Conservation (phyloP, 1,284 basidiomycete genomes). For the Puccinia horiana region DNA sequence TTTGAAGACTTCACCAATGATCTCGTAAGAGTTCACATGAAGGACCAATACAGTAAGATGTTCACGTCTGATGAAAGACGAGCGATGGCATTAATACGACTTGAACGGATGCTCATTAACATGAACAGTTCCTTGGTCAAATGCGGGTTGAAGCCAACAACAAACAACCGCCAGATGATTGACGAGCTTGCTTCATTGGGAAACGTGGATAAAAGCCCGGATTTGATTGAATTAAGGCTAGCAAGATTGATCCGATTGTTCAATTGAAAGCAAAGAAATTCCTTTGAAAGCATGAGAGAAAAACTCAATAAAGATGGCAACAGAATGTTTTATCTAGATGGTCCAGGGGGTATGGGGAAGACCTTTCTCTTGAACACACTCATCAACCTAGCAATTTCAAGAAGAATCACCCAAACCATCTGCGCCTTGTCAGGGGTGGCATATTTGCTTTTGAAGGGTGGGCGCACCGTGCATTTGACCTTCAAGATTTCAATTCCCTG, state of each 20-base stretch:
- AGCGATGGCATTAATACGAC: no score
- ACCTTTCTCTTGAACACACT: conserved; percentile 63
- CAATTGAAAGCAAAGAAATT: background rate
- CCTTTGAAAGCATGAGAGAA: background rate
- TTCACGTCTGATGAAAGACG: no score
- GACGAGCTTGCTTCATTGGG: no score
- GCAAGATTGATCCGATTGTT: background rate
- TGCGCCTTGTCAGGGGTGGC: conserved; percentile 64
- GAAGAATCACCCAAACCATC: conserved; percentile 58
- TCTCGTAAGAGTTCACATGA: no score
- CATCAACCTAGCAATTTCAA: conserved; percentile 55
- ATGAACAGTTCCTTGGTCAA: no score
- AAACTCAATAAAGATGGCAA: background rate
- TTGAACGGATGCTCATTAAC: no score
- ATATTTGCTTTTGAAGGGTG: conserved; percentile 60
- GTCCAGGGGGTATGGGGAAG: conserved; percentile 59
- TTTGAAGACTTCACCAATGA: no score
- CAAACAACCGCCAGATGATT: no score
- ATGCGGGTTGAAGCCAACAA: no score
- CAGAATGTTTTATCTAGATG: background rate
- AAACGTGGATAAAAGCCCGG: no score
- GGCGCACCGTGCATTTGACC: conserved; percentile 61
- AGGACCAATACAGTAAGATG: background rate
- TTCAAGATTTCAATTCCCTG: conserved; percentile 61
- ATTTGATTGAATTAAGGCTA: no score